Evolutionary conservation across 257 asterid genomes (phyloP).

Genomic region (Thymus mandschuricus): DNA sequence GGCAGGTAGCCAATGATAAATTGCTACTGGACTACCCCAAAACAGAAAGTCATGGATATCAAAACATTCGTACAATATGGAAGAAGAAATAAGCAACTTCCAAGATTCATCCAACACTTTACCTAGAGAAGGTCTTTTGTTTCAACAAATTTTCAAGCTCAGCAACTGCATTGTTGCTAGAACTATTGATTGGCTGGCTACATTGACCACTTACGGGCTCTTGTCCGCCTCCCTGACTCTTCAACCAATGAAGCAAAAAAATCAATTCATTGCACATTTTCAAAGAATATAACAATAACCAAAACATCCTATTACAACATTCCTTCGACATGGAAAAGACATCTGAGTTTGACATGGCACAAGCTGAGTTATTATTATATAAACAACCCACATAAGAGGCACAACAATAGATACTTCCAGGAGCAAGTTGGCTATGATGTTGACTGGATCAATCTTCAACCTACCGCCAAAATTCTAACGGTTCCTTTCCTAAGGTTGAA

Average conservation of each 20-base stretch:
- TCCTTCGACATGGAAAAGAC: neutral
- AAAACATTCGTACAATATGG: neutral
- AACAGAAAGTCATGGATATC: constrained; percentile 14
- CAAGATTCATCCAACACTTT: constrained; percentile 27
- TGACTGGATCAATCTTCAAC: neutral
- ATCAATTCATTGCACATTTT: neutral
- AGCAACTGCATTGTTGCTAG: constrained; percentile 45
- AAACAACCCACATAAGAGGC: constrained; percentile 3
- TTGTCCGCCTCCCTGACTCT: constrained; percentile 45
- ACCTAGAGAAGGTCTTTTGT: constrained; percentile 79
- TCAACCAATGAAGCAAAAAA: constrained; percentile 29
- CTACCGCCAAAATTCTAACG: neutral
- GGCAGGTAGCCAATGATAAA: constrained; percentile 9
- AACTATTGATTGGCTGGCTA: constrained; percentile 38
- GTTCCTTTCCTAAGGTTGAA: constrained; percentile 1
- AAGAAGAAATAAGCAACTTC: neutral
- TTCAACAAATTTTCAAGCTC: constrained; percentile 80
- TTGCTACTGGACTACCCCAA: neutral
- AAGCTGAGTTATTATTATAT: constrained; percentile 2
- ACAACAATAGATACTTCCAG: constrained; percentile 2
- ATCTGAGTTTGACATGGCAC: constrained; percentile 1
- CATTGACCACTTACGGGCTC: constrained; percentile 41
- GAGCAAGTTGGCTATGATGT: neutral
- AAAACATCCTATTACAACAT: neutral
- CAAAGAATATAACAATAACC: neutral